phyloP scores from a whole-genome alignment of 2,329 filamentous ascomycete genomes.

The Fonsecaea monophora region DNA sequence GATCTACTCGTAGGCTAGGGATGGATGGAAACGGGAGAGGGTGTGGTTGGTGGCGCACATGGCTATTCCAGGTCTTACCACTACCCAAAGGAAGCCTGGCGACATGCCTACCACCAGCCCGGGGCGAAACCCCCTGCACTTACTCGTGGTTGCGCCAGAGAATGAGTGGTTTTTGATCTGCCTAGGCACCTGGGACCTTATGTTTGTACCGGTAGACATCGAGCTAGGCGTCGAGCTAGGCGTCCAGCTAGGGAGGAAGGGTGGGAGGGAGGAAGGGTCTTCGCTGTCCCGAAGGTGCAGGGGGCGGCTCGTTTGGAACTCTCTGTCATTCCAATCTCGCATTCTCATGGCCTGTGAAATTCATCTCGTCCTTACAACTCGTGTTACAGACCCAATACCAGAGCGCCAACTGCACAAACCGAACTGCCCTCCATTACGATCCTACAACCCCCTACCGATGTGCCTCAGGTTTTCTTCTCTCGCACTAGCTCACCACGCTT shows the following conservation, averaged over 20 bases:
- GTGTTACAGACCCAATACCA: slow-evolving; percentile 1
- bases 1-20: background rate
- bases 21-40: background rate
- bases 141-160: background rate
- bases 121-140: background rate
- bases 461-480: background rate
- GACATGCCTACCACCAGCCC: background rate
- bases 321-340: background rate
- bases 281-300: background rate
- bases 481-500: slow-evolving; percentile 2
- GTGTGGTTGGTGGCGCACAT: background rate
- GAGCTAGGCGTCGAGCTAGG: background rate
- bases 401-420: background rate
- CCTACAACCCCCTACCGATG: background rate
- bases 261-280: background rate
- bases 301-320: background rate
- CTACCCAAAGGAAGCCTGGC: background rate
- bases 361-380: slow-evolving; percentile 3
- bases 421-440: background rate
- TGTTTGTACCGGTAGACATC: background rate
- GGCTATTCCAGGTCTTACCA: background rate
- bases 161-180: too few species aligned
- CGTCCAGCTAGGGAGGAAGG: background rate
- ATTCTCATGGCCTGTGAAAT: background rate
- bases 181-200: too few species aligned